Conservation (phyloP, 352 stramenopile genomes). For the Phytopythium ostracodes region DNA sequence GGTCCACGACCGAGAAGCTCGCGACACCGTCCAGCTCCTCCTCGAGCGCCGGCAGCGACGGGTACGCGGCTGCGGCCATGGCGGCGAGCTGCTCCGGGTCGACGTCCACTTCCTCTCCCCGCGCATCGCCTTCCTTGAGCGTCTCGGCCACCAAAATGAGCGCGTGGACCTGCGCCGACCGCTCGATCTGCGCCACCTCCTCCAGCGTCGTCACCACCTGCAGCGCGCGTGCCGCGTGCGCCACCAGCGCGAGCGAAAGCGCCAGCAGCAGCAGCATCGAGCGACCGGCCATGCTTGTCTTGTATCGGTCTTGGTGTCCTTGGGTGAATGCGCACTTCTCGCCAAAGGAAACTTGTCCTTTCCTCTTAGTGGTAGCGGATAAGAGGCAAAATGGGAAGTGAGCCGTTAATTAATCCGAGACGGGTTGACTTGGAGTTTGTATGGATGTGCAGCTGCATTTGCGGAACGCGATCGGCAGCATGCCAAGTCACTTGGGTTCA, state of each 20-base stretch:
- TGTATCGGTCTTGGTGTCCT: neutral
- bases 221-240: conserved; percentile 10
- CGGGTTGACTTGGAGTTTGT: neutral
- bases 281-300: neutral
- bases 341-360: neutral
- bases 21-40: conserved; percentile 38
- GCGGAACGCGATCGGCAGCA: neutral
- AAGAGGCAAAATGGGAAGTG: neutral
- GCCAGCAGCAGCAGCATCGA: neutral
- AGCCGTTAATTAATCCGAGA: no score
- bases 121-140: conserved; percentile 4
- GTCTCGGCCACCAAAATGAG: conserved; percentile 27
- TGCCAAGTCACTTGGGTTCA: neutral
- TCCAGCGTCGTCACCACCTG: conserved; percentile 19
- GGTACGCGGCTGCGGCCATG: conserved; percentile 28
- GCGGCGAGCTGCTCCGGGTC: conserved; percentile 16
- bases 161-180: conserved; percentile 25
- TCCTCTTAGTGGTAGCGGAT: neutral
- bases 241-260: conserved; percentile 8
- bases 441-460: neutral
- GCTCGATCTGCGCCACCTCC: conserved; percentile 24
- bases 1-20: conserved; percentile 41
- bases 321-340: neutral
- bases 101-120: conserved; percentile 3
- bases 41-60: conserved; percentile 32